Evolutionary conservation across 257 asterid genomes (phyloP).

Genomic region (Gentiana macrophylla): DNA sequence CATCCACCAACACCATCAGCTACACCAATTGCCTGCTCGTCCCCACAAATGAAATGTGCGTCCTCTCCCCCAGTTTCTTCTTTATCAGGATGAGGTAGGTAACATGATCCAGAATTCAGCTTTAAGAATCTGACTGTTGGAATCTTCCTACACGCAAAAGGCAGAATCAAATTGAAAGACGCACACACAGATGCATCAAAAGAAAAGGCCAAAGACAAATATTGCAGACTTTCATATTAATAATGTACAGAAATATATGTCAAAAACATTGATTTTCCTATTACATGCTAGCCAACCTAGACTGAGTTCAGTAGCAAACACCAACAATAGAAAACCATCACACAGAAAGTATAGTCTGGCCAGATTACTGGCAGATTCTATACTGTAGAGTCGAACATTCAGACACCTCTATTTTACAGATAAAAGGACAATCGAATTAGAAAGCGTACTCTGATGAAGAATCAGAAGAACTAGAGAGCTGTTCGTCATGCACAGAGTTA

Average conservation of each 20-base stretch:
- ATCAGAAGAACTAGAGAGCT: conserved; percentile 33
- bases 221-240: no score
- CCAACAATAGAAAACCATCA: no score
- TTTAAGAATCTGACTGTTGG: conserved; percentile 40
- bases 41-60: conserved; percentile 80
- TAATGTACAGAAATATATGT: no score
- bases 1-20: conserved; percentile 99
- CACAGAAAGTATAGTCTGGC: no score
- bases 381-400: not conserved
- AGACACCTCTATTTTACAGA: no score
- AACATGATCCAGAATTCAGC: conserved; percentile 84
- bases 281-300: no score
- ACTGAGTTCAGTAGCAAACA: no score
- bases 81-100: conserved; percentile 94
- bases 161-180: conserved; percentile 5
- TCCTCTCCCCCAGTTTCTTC: conserved; percentile 99
- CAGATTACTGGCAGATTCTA: no score
- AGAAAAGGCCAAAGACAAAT: no score
- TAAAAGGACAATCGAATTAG: not conserved
- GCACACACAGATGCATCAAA: no score
- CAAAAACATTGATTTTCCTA: no score
- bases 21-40: conserved; percentile 76
- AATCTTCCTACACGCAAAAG: conserved; percentile 39
- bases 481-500: conserved; percentile 39
- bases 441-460: conserved; percentile 55